A percentile compares a stretch with the other conserved stretches of the same genome.
phyloP scores from a whole-genome alignment of 164 flowering plant genomes.

The Akebia trifoliata region DNA sequence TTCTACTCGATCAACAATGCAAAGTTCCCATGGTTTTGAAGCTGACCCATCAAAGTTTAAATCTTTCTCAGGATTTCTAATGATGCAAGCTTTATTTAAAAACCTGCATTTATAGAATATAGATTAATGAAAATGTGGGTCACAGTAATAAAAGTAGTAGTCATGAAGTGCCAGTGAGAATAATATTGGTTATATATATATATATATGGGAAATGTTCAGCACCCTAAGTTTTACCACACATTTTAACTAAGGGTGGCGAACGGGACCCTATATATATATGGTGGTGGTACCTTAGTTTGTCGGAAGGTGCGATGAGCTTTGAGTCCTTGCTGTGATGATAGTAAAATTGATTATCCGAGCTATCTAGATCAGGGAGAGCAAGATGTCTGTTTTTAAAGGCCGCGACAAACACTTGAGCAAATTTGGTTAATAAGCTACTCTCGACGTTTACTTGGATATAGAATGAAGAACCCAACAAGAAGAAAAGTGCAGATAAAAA shows the following conservation, averaged over 20 bases:
- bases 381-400: conserved; percentile 34
- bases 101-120: conserved; percentile 2
- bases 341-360: conserved; percentile 20
- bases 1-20: conserved; percentile 35
- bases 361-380: conserved; percentile 13
- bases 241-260: no score
- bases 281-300: conserved; percentile 39
- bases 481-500: conserved; percentile 34
- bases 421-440: conserved; percentile 34
- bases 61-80: conserved; percentile 3
- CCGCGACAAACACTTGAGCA: conserved; percentile 29
- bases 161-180: no score
- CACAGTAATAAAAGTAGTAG: background rate
- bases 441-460: conserved; percentile 29
- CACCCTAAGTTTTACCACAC: no score
- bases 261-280: no score
- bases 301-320: conserved; percentile 29
- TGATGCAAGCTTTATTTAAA: conserved; percentile 20
- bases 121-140: no score
- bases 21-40: conserved; percentile 27
- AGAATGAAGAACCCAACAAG: conserved; percentile 37
- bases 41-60: conserved; percentile 18
- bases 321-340: conserved; percentile 20
- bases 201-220: no score
- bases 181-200: background rate